Percentiles rank a stretch among this genome's conserved stretches.
Evolutionary conservation across 2,329 filamentous ascomycete genomes (phyloP).

Genomic region (Colletotrichum eleusines): DNA sequence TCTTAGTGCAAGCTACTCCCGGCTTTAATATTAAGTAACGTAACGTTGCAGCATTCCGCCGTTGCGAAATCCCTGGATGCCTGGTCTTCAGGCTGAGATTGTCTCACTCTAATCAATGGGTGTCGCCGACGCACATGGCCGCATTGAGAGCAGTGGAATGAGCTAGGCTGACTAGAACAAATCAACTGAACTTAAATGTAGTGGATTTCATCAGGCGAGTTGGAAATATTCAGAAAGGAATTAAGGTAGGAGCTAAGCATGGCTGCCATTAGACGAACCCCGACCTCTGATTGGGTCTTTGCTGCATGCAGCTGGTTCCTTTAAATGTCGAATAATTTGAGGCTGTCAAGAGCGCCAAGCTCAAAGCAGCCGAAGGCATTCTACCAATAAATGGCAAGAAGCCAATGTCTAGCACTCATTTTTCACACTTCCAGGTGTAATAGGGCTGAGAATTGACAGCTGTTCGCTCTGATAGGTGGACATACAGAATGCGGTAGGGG

Average conservation of each 20-base stretch:
- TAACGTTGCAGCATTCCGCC: background rate
- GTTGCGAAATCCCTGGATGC: too few relatives aligned
- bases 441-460: background rate
- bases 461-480: background rate
- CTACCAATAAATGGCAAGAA: background rate
- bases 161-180: constrained; percentile 5
- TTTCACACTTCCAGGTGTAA: background rate
- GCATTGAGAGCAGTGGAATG: constrained; percentile 2
- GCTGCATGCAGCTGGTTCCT: background rate
- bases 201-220: background rate
- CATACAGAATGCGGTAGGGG: background rate
- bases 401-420: background rate
- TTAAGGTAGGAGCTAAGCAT: constrained; percentile 2
- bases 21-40: background rate
- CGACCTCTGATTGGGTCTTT: too few relatives aligned
- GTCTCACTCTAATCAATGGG: background rate
- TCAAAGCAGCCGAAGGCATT: background rate
- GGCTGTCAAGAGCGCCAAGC: background rate
- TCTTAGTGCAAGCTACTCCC: background rate
- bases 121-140: background rate
- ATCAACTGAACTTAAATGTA: background rate
- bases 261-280: background rate
- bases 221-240: background rate
- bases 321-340: background rate
- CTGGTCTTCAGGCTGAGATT: background rate